Percentiles rank a stretch among this genome's conserved stretches.
phyloP scores from a whole-genome alignment of 305 asterid species.

The Solanum hybrid region DNA sequence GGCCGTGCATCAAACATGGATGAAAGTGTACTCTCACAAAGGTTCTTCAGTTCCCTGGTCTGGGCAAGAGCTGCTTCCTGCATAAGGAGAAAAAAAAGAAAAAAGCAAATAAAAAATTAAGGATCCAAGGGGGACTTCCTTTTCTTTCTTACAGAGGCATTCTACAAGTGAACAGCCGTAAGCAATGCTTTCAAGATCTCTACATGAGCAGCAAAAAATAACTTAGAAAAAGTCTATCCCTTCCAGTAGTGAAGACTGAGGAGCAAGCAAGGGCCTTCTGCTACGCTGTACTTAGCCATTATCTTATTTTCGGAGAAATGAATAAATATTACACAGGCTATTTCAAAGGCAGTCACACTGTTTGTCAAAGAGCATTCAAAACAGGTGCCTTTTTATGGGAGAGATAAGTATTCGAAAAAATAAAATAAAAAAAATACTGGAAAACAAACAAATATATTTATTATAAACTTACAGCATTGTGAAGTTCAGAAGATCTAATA shows the following conservation, averaged over 20 bases:
- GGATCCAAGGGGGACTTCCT: not conserved
- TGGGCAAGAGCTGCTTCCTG: slow-evolving; percentile 82
- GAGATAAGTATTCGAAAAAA: not conserved
- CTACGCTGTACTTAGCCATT: not conserved
- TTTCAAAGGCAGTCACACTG: not conserved
- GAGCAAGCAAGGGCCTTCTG: not conserved
- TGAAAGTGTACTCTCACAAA: slow-evolving; percentile 75
- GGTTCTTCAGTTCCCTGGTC: slow-evolving; percentile 80
- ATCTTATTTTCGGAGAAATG: not conserved
- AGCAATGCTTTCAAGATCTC: not conserved
- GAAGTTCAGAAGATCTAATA: not conserved
- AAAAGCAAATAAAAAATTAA: not conserved
- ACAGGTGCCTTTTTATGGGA: not conserved
- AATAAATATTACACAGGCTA: not conserved
- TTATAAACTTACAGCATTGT: not conserved
- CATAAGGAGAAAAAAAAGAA: slow-evolving; percentile 5
- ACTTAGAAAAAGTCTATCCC: not conserved
- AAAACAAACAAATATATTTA: not conserved
- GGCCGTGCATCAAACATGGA: slow-evolving; percentile 81
- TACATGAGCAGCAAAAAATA: not conserved
- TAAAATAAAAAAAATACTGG: too few species aligned
- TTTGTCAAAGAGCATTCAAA: not conserved
- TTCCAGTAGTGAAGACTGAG: not conserved
- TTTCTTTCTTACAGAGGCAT: not conserved
- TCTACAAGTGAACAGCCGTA: not conserved